Evolutionary conservation across 192 early-diverging fungal species (phyloP).

Genomic region (Coemansia sp.): DNA sequence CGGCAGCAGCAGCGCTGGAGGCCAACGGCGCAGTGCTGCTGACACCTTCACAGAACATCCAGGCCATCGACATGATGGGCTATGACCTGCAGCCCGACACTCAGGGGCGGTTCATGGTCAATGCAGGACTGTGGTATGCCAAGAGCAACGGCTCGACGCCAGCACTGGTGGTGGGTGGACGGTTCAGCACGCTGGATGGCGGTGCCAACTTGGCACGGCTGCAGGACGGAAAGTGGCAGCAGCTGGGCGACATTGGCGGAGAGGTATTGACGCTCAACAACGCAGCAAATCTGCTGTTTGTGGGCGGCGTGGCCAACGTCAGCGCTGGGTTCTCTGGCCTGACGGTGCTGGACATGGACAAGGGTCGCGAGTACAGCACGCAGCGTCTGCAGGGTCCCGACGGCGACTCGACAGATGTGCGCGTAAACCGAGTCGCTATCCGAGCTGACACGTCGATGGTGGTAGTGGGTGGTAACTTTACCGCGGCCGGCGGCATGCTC

Average conservation of each 20-base stretch:
- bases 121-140: conserved; percentile 58
- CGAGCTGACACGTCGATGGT: conserved; percentile 50
- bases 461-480: conserved; percentile 54
- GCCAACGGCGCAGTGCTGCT: conserved; percentile 41
- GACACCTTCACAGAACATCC: conserved; percentile 19
- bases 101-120: conserved; percentile 34
- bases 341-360: conserved; percentile 54
- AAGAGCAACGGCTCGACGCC: conserved; percentile 44
- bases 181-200: conserved; percentile 51
- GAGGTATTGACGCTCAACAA: conserved; percentile 55
- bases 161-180: conserved; percentile 56
- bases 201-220: conserved; percentile 50
- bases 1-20: conserved; percentile 39
- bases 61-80: conserved; percentile 34
- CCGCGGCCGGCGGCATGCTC: conserved; percentile 37
- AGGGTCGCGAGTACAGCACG: conserved; percentile 11
- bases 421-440: conserved; percentile 47
- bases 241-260: conserved; percentile 45
- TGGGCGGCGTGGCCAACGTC: conserved; percentile 56
- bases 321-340: conserved; percentile 51
- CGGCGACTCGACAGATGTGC: conserved; percentile 16
- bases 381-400: conserved; percentile 28
- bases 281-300: conserved; percentile 56
- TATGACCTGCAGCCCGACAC: conserved; percentile 29
- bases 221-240: conserved; percentile 45